These are phyloP conservation scores for Piedraia hortae DNA, from an alignment of 2,329 filamentous ascomycete genomes.

Conservation along the genomic window DNA sequence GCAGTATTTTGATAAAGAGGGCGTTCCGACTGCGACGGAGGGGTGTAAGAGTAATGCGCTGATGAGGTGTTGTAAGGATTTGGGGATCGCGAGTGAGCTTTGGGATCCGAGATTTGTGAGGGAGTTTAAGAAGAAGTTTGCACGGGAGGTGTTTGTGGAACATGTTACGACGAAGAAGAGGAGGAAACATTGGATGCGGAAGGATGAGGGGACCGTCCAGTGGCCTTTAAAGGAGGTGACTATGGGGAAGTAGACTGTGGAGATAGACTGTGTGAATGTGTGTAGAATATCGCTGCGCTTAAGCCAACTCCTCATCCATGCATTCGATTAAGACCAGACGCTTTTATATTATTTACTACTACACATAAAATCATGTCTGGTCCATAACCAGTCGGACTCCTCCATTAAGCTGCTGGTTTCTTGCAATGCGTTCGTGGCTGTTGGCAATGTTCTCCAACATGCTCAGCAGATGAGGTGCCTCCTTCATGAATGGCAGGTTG, in stretches of 20 bases:
- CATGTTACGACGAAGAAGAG: slow-evolving; percentile 67
- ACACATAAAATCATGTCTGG: too few relatives aligned
- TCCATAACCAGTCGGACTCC: slow-evolving; percentile 2
- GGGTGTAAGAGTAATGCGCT: slow-evolving; percentile 94
- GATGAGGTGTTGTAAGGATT: slow-evolving; percentile 94
- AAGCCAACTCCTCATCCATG: too few relatives aligned
- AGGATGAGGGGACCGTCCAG: slow-evolving; percentile 40
- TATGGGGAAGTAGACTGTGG: slow-evolving; percentile 4
- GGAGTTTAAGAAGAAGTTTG: slow-evolving; percentile 46
- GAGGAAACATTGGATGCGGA: slow-evolving; percentile 63
- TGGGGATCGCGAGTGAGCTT: slow-evolving; percentile 79
- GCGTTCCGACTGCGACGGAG: slow-evolving; percentile 80
- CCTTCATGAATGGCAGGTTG: slow-evolving; percentile 74
- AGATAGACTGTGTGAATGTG: too few relatives aligned
- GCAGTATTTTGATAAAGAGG: slow-evolving; percentile 70
- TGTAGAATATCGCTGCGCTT: too few relatives aligned
- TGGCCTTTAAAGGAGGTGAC: slow-evolving; percentile 30
- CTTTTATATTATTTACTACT: too few relatives aligned
- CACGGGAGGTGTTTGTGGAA: slow-evolving; percentile 69
- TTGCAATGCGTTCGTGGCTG: slow-evolving; percentile 5
- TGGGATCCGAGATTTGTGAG: slow-evolving; percentile 89
- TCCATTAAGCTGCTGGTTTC: slow-evolving; percentile 4
- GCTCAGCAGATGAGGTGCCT: slow-evolving; percentile 45
- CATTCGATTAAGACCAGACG: too few relatives aligned
- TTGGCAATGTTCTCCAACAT: slow-evolving; percentile 11